Evolutionary conservation across 2,329 filamentous ascomycete species (phyloP), one percentile per base, ranked within the genome.

Genomic region (Epichloe brachyelytri): DNA sequence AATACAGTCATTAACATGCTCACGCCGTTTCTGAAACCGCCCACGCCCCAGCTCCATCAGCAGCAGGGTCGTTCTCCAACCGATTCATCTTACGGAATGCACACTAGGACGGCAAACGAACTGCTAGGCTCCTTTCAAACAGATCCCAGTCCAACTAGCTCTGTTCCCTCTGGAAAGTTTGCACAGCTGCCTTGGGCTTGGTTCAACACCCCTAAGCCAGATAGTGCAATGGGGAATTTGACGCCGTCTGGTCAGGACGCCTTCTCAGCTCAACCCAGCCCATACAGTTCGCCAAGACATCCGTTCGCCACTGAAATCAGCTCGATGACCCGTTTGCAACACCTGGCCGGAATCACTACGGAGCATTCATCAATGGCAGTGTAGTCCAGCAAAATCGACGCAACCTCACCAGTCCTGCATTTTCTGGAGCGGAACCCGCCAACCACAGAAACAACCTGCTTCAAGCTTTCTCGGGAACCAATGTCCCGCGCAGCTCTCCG

Each of bases 31-130:
- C 58, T 78, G 22, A 66, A 66, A 46, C 72, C 70, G 47, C 68
- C 73, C 26, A 68, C 75, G 53, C 66, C 70, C 7, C 65, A 70
- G 41, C 62, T 65, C 17, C 56, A 62, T 43, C 62, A 65, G 43
- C 60, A 48, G 19, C 45, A 63, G 1, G 53, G 54, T 20, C 61
- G 64, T 17, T 63, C 62, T 3, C 61, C 63, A 2, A 62, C 61
- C 6, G 72, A 77, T 39, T 67, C 73, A 3, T 78, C 73, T 2
- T 80, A 79, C 54, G 77, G 74, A 15, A 78, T 80, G 75, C 71
- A 75, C 57, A 74, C 72, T 10, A 60, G 66, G 3, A 76, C 72
- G 7, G 72, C 76, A 26, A 72, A 76, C 46, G 75, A 76, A 17
- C 56, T 76, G 2, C 77, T 78, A 55, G 72, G 67, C 30, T 63